Percentiles rank a stretch among this genome's conserved stretches.
Conservation (phyloP, 225 moss, liverwort and hornwort species). For the Thuidium tamariscinum region DNA sequence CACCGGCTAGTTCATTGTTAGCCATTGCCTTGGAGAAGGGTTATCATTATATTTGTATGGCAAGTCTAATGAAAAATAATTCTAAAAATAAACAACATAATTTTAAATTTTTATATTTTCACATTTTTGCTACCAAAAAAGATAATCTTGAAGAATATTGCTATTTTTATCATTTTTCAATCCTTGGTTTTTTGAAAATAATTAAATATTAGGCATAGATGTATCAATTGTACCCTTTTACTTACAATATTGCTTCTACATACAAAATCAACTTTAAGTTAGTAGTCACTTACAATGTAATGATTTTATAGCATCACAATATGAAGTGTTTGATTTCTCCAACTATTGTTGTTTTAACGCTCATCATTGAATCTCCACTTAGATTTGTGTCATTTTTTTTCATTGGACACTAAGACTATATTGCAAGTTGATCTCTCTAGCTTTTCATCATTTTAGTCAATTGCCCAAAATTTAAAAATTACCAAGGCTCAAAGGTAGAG, state of each 20-base stretch:
- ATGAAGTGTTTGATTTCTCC: not conserved
- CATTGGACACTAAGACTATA: not conserved
- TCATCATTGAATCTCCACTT: not conserved
- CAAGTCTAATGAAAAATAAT: not conserved
- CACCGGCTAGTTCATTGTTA: accelerated
- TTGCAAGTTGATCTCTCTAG: not conserved
- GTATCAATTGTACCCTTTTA: too few species aligned
- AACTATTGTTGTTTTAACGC: accelerated
- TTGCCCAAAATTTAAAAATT: accelerated
- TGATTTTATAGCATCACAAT: accelerated
- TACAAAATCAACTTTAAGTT: not conserved
- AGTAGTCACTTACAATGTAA: accelerated
- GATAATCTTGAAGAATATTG: accelerated
- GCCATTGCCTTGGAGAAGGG: accelerated
- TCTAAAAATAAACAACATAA: not conserved
- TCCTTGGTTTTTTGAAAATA: not conserved
- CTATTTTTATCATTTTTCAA: not conserved
- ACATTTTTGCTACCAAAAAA: accelerated
- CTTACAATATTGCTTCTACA: not conserved
- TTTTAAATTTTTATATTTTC: accelerated
- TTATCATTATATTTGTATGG: not conserved
- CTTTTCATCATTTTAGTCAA: not conserved
- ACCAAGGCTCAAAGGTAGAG: accelerated
- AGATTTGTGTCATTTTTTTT: not conserved
- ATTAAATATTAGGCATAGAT: not conserved